Conservation (phyloP, 2,329 filamentous ascomycete species). For the Hypoxylon sp. region DNA sequence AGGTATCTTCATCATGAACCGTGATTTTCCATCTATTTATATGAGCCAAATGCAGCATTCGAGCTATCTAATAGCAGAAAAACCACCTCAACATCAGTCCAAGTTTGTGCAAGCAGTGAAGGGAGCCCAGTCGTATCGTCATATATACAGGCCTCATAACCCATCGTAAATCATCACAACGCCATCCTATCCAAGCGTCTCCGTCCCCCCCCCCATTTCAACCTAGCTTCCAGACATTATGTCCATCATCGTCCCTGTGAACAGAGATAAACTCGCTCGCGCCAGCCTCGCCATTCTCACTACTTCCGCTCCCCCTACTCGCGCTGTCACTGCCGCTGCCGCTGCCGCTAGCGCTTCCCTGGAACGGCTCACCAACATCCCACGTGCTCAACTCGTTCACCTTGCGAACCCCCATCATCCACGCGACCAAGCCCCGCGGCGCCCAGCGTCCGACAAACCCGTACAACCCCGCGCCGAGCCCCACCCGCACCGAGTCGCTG, state of each 20-base stretch:
- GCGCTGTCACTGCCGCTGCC: conserved; percentile 51
- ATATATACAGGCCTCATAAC: conserved; percentile 35
- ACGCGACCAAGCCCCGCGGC: conserved; percentile 83
- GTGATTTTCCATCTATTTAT: conserved; percentile 20
- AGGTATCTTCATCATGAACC: conserved; percentile 2
- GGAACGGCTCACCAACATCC: conserved; percentile 60
- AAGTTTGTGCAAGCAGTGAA: conserved; percentile 29
- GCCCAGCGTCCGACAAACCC: conserved; percentile 87
- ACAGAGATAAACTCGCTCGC: conserved; percentile 67
- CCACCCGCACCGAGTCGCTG: conserved; percentile 79
- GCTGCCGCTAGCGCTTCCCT: conserved; percentile 55
- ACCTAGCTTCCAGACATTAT: conserved; percentile 62
- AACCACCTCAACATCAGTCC: background rate
- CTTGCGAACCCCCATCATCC: conserved; percentile 88
- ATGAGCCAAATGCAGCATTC: conserved; percentile 12
- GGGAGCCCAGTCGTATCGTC: conserved; percentile 16
- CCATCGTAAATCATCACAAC: conserved; percentile 31
- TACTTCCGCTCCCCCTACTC: conserved; percentile 52
- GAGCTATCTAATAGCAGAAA: conserved; percentile 12
- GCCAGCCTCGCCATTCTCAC: conserved; percentile 55
- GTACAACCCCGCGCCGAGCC: conserved; percentile 87
- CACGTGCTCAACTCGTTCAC: conserved; percentile 71
- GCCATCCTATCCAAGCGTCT: conserved; percentile 16
- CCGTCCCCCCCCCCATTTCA: background rate
- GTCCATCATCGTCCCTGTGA: conserved; percentile 61